Evolutionary conservation across 352 stramenopile genomes (phyloP).

Genomic region (Pythium pectinolyticum): DNA sequence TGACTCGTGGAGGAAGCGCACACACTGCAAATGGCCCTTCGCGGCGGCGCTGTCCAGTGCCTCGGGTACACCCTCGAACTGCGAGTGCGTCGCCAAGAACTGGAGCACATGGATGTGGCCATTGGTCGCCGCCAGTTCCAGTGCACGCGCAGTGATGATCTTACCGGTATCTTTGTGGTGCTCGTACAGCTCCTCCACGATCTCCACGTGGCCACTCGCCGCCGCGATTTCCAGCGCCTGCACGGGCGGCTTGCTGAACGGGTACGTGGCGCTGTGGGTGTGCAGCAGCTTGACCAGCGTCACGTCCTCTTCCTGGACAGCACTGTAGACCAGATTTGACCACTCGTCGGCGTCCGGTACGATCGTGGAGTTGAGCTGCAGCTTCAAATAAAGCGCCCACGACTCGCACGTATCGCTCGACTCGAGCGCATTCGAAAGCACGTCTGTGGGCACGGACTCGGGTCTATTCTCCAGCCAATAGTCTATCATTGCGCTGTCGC

Average conservation of each 20-base stretch:
- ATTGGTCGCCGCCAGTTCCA: not conserved
- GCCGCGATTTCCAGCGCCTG: not conserved
- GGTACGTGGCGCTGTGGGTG: not conserved
- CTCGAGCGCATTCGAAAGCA: not conserved
- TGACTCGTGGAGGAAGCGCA: not conserved
- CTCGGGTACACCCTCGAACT: not conserved
- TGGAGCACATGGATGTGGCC: not conserved
- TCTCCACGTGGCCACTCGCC: not conserved
- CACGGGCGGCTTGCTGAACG: not conserved
- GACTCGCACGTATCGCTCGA: too few species aligned
- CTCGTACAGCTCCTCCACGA: not conserved
- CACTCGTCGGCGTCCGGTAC: not conserved
- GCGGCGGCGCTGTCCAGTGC: not conserved
- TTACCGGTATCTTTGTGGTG: slow-evolving; percentile 3
- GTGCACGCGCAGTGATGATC: not conserved
- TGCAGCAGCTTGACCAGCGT: not conserved
- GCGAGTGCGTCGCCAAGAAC: not conserved
- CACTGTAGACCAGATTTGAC: not conserved
- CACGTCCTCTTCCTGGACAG: not conserved
- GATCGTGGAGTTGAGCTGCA: not conserved
- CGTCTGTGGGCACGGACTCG: not conserved
- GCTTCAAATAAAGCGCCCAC: not conserved
- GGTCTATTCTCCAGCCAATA: not conserved
- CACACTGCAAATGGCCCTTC: not conserved
- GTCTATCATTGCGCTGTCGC: not conserved